Conservation (phyloP, 1,284 basidiomycete species). For the Papiliotrema nemorosa region DNA sequence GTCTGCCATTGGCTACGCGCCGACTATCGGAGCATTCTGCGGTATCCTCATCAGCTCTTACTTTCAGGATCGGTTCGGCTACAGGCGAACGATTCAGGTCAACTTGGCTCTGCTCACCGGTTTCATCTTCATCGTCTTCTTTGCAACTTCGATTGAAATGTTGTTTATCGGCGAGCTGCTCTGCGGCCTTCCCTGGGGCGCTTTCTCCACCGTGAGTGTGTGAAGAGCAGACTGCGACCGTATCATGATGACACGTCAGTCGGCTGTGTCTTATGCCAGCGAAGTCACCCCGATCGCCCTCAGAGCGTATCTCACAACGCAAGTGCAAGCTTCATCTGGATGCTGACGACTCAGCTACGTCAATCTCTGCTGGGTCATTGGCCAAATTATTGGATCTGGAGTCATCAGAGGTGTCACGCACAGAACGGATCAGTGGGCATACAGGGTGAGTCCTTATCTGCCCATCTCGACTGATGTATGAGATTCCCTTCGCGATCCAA, state of each 20-base stretch:
- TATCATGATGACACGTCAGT: too few relatives aligned
- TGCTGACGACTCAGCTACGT: too few relatives aligned
- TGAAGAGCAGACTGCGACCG: too few relatives aligned
- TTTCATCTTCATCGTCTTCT: conserved; percentile 44
- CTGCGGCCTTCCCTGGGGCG: too few relatives aligned
- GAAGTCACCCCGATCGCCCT: conserved; percentile 46
- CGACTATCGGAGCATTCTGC: too few relatives aligned
- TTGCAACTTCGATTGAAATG: conserved; percentile 30
- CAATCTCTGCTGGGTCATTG: conserved; percentile 43
- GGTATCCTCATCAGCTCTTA: conserved; percentile 49
- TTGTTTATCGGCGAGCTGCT: too few relatives aligned
- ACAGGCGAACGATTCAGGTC: conserved; percentile 41
- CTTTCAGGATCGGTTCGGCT: conserved; percentile 47
- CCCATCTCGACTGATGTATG: conserved; percentile 21
- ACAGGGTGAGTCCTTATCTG: conserved; percentile 40
- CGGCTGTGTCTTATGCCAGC: conserved; percentile 42
- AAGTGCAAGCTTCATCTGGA: too few relatives aligned
- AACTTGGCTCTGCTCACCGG: too few relatives aligned
- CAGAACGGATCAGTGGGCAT: conserved; percentile 34
- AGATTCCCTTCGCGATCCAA: background rate
- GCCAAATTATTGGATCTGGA: conserved; percentile 33
- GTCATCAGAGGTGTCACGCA: conserved; percentile 40
- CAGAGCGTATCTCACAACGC: conserved; percentile 45
- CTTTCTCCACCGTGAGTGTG: conserved; percentile 7
- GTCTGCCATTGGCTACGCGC: too few relatives aligned